phyloP scores from a whole-genome alignment of 192 early-diverging fungal genomes.

The Backusella mclennaniae region DNA sequence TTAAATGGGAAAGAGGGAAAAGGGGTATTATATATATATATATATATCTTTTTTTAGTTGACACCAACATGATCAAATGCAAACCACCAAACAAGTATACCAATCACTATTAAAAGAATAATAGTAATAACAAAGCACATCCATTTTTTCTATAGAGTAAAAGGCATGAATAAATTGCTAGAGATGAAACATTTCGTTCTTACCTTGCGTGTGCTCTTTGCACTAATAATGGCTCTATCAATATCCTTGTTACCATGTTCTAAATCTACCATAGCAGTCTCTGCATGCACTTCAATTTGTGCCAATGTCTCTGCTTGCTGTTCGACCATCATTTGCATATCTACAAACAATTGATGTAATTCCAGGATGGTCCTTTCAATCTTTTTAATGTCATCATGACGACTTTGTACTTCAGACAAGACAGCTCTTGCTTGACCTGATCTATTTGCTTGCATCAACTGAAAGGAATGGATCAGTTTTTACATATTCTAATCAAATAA shows the following conservation, averaged over 20 bases:
- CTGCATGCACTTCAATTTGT: slow-evolving; percentile 66
- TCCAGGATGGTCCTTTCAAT: slow-evolving; percentile 88
- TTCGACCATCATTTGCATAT: slow-evolving; percentile 82
- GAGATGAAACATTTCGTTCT: neutral
- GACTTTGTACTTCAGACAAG: slow-evolving; percentile 77
- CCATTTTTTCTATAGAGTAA: slow-evolving; percentile 38
- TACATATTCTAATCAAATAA: neutral
- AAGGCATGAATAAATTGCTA: neutral
- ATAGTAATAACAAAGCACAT: slow-evolving; percentile 33
- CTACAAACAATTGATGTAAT: slow-evolving; percentile 85
- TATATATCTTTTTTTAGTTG: slow-evolving; percentile 6
- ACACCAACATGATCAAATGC: slow-evolving; percentile 32
- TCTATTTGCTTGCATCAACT: slow-evolving; percentile 74
- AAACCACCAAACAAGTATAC: slow-evolving; percentile 36
- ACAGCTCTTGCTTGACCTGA: slow-evolving; percentile 80
- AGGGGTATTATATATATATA: slow-evolving; percentile 10
- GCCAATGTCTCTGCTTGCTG: slow-evolving; percentile 73
- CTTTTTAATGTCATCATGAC: slow-evolving; percentile 83
- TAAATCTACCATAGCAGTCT: slow-evolving; percentile 58
- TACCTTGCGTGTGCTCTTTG: slow-evolving; percentile 39
- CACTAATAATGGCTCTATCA: slow-evolving; percentile 51
- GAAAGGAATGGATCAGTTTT: neutral
- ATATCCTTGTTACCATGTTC: slow-evolving; percentile 68
- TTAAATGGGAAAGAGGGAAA: neutral
- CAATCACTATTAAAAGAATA: slow-evolving; percentile 28